Evolutionary conservation across 768 basidiomycete genomes (phyloP), one percentile per base, ranked within the genome.

Genomic region (Rhodotorula taiwanensis): DNA sequence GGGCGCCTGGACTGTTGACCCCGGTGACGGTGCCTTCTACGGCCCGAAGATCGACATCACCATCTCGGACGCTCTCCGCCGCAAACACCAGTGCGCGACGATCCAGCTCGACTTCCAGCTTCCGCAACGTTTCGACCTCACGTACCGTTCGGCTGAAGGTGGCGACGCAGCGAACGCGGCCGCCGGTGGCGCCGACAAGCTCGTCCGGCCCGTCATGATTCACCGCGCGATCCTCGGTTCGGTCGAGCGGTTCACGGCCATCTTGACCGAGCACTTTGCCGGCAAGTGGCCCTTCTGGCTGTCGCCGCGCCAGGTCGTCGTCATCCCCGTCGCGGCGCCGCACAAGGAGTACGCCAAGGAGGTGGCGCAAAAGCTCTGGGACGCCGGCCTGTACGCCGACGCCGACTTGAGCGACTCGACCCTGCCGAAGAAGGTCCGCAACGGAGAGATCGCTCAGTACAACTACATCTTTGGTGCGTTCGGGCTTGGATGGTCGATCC

Each of bases 271-370:
- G 75, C 92, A 97, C 74, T 93, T 90, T 73, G 94, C 86, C 48
- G 95, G 95, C 16, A 98, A 97, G 79, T 99, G 95, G 90, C 95
- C 95, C 5, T 95, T 98, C 81, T 99, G 95, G 95, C 72, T 98
- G 53, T 92, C 89, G 0, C 95, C 95, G n/a, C 83, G 95, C 41
- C 95, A 98, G 77, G 85, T 94, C 33, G 78, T 95, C 25, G 87
- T 98, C 61, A 88, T 99, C 52, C 95, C 95, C 2, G 91, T 98
- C 23, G 89, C 92, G 14, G 83, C 81, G 21, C 85, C 89, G 49
- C 95, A 85, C 76, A 91, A 93, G 74, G 74, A 60, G 34, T 99
- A 98, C 73, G 95, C 94, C 4, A 78, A 85, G 31, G 83, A 93
- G 73, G 83, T 98, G 43, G 80, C 82, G 34, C 79, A 85, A 58